A percentile compares a stretch with the other conserved stretches of the same genome.
Conservation (phyloP, 208 protist genomes). For the Balamuthia mandrillaris region DNA sequence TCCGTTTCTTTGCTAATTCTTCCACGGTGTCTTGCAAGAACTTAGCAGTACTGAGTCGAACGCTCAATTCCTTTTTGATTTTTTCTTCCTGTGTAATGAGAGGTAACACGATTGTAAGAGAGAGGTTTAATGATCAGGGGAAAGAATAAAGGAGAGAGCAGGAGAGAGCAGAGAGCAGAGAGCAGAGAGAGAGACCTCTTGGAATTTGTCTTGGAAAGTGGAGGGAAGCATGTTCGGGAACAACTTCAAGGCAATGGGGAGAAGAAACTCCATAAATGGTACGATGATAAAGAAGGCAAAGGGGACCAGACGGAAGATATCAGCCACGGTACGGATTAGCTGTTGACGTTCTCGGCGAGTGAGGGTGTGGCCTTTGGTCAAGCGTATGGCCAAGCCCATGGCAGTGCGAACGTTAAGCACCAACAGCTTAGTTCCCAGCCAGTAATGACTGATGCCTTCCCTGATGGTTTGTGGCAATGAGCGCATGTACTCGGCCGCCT, state of each 20-base stretch:
- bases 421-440: slow-evolving; percentile 26
- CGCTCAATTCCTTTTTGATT: slow-evolving; percentile 13
- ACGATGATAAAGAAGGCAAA: slow-evolving; percentile 95
- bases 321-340: slow-evolving; percentile 86
- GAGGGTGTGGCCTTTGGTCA: slow-evolving; percentile 21
- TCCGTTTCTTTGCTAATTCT: slow-evolving; percentile 18
- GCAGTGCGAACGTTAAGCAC: slow-evolving; percentile 12
- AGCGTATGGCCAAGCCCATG: not conserved
- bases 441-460: slow-evolving; percentile 18
- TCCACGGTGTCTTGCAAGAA: slow-evolving; percentile 56
- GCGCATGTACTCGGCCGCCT: no score
- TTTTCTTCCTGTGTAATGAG: slow-evolving; percentile 43
- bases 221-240: slow-evolving; percentile 94
- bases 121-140: not conserved
- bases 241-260: slow-evolving; percentile 91
- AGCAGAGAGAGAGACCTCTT: slow-evolving; percentile 40
- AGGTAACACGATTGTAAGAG: not conserved
- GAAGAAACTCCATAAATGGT: slow-evolving; percentile 90
- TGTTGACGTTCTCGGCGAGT: slow-evolving; percentile 11
- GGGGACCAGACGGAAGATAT: slow-evolving; percentile 90
- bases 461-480: no score
- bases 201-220: slow-evolving; percentile 81
- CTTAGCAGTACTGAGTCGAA: slow-evolving; percentile 53
- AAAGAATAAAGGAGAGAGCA: not conserved
- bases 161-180: not conserved